Conservation (phyloP, 805 yeast genomes). For the Suhomyces emberorum region DNA sequence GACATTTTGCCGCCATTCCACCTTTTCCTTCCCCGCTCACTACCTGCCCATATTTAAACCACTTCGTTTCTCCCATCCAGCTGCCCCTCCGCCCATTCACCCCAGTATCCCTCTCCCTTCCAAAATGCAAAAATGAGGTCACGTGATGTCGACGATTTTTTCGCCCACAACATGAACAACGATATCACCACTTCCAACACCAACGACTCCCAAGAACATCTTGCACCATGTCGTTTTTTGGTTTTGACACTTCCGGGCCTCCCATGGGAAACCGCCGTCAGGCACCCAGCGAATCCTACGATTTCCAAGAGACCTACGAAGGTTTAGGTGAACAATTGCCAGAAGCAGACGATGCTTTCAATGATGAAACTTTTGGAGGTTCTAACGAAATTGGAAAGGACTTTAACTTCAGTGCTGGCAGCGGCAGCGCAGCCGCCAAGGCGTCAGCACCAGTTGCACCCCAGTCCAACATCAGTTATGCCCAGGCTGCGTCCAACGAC, state of each 20-base stretch:
- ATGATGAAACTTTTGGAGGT: slow-evolving; percentile 75
- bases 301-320: slow-evolving; percentile 81
- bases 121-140: too few species aligned
- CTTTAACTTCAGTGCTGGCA: slow-evolving; percentile 54
- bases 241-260: slow-evolving; percentile 52
- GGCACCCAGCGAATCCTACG: slow-evolving; percentile 41
- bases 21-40: too few species aligned
- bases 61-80: too few species aligned
- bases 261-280: slow-evolving; percentile 16
- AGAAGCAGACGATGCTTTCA: slow-evolving; percentile 74
- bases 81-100: too few species aligned
- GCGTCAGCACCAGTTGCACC: slow-evolving; percentile 12
- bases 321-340: slow-evolving; percentile 66
- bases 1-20: too few species aligned
- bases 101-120: too few species aligned
- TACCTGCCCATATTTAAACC: too few species aligned
- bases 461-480: slow-evolving; percentile 34
- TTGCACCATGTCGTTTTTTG: slow-evolving; percentile 63
- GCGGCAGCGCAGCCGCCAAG: slow-evolving; percentile 23
- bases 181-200: too few species aligned
- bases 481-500: slow-evolving; percentile 40
- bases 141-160: slow-evolving; percentile 6
- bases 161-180: too few species aligned
- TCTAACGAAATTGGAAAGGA: slow-evolving; percentile 52
- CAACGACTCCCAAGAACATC: not conserved